Evolutionary conservation across 805 yeast species (phyloP), one percentile per base, ranked within the genome.

Genomic region (Myxozyma lipomycoides): DNA sequence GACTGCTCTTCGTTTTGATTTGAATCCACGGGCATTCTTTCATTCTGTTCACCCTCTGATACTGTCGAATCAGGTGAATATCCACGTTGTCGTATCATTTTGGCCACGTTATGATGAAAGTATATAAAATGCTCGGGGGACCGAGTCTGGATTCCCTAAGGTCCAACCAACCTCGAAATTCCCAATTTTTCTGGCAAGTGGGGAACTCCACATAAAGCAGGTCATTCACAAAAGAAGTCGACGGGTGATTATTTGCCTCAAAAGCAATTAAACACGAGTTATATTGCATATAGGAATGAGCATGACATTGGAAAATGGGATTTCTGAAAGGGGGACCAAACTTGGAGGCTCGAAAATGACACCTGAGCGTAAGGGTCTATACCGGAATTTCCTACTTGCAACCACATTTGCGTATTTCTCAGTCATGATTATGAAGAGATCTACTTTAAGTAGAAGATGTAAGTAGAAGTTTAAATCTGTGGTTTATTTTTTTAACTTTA

Each of bases 361-460:
- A n/a, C 52, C 53, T n/a, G 56, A 52, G 24, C 47, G 56, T 9
- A 55, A 52, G 18, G 24, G 3, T 2, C 51, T 44, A 38, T 38
- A 19, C 18, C 47, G 54, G 15, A 55, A 55, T 34, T 55, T 55
- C 48, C 47, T 55, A n/a, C 5, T 48, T 21, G 53, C 59, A 17
- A 55, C 58, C 12, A 41, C 58, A 21, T 36, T 25, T 9, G 43
- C 55, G 28, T 52, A 52, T 36, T 5, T 48, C 4, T 52, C 59
- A 21, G 38, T 40, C 17, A 40, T 55, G 40, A 12, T 55, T 12
- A 38, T 52, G 10, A 48, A 50, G 21, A 48, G 59, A 17, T 49
- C 59, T 18, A 10, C 40, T 2, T 30, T 39, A 4, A 24, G 48
- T 5, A 45, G 58, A 23, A 42, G 51, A 43, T 43, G 59, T 55